Base-by-base conservation (phyloP, 345 rosid genomes). In the Cardamine occulta region DNA sequence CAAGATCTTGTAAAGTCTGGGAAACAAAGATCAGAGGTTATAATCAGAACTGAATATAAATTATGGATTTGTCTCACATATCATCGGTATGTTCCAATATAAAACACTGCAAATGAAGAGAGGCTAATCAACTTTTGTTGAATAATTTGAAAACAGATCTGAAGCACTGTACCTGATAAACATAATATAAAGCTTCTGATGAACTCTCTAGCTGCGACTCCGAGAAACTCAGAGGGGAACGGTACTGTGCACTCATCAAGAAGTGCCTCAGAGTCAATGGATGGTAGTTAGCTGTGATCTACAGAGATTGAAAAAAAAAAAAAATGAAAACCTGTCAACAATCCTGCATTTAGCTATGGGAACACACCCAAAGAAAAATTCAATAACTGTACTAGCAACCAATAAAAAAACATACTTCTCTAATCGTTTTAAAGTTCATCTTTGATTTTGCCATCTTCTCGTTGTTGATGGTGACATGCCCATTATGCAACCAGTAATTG, bases 401-500 rank as follows among this genome's bases (percentile, higher is more conserved):
- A 18, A 70, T n/a, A 39, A 68, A n/a, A 21, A 32, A 37, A 12
- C 40, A 74, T 82, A 89, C 95, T 75, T 90, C 79, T 53, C 97
- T 85, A 66, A 89, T 87, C 24, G 97, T 88, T 82, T 82, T 88
- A 56, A 85, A 89, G 68, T 93, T 91, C 4, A 85, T 87, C 82
- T 77, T 67, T 14, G 98, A 88, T 54, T 93, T 93, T 18, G 92
- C 89, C 98, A 93, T 93, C 84, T 91, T 91, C 85, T 84, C 89
- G 55, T 88, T 83, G 71, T 89, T 85, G 58, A 88, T 89, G 4
- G 93, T 93, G 49, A 91, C 96, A 79, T 91, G 96, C 49, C 97
- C 98, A 82, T 93, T 93, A 79, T 93, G 98, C 86, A 91, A 67
- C 98, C 98, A 91, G 74, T 86, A 89, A 23, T 72, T 85, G n/a